These are phyloP conservation scores for Rhizoclosmatium sp. DNA, from an alignment of 192 early-diverging fungal genomes.

Conservation along the genomic window DNA sequence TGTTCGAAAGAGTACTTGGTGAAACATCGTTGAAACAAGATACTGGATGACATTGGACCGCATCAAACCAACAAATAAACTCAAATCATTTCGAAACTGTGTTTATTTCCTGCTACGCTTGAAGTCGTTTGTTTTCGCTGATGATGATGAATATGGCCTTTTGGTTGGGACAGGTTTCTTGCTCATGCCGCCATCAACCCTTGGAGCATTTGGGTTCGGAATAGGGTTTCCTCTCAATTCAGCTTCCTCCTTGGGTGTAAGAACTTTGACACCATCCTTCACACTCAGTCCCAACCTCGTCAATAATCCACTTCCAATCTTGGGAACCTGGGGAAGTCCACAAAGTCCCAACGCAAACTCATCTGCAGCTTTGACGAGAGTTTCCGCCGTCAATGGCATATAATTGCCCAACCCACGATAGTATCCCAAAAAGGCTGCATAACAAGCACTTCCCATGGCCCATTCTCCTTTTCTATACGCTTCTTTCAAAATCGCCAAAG, in stretches of 20 bases:
- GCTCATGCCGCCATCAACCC: not conserved
- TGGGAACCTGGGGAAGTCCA: slow-evolving; percentile 29
- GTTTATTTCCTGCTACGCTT: not conserved
- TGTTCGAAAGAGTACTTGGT: slow-evolving; percentile 57
- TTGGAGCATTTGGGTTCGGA: not conserved
- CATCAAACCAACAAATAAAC: too few species aligned
- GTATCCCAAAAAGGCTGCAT: slow-evolving; percentile 69
- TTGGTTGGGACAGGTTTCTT: not conserved
- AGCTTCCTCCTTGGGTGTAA: slow-evolving; percentile 10
- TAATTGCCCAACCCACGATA: slow-evolving; percentile 29
- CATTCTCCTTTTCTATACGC: slow-evolving; percentile 49
- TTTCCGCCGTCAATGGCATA: slow-evolving; percentile 22
- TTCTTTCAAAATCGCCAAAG: slow-evolving; percentile 22
- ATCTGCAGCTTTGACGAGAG: slow-evolving; percentile 38
- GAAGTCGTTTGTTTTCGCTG: not conserved
- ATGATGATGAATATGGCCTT: not conserved
- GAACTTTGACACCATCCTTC: slow-evolving; percentile 29
- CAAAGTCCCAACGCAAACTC: slow-evolving; percentile 44
- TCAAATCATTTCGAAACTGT: not conserved
- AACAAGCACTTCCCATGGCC: slow-evolving; percentile 33
- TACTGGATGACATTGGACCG: not conserved
- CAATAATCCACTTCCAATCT: slow-evolving; percentile 26
- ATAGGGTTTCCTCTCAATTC: not conserved
- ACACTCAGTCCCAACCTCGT: slow-evolving; percentile 18
- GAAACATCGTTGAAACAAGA: not conserved